Percentiles rank a stretch among this genome's conserved stretches.
Conservation (phyloP, 2,329 filamentous ascomycete species). For the Diaporthe vexans region DNA sequence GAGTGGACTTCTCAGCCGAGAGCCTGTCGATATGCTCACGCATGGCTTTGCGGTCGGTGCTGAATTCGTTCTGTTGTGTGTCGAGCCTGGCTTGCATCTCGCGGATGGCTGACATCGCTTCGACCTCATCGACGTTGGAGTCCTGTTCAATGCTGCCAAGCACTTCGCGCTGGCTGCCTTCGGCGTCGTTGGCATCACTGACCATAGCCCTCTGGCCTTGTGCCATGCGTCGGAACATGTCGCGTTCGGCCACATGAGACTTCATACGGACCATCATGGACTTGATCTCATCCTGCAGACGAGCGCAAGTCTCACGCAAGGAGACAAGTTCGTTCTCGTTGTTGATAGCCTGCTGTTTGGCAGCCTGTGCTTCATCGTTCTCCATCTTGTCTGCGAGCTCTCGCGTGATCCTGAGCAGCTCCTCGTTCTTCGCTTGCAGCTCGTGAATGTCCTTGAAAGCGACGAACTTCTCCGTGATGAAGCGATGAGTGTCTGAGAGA, state of each 20-base stretch:
- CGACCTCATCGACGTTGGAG: constrained; percentile 70
- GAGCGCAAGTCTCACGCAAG: constrained; percentile 50
- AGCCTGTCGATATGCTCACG: constrained; percentile 88
- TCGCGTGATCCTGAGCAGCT: constrained; percentile 85
- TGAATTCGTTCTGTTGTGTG: constrained; percentile 86
- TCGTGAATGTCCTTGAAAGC: constrained; percentile 89
- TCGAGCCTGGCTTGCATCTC: constrained; percentile 94
- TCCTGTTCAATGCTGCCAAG: constrained; percentile 72
- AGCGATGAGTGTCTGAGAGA: constrained; percentile 85
- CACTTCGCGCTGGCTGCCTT: constrained; percentile 73
- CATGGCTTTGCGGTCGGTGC: constrained; percentile 83
- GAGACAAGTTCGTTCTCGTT: constrained; percentile 80
- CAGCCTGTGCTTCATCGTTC: constrained; percentile 84
- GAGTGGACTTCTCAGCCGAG: constrained; percentile 82
- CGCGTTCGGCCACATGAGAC: constrained; percentile 94
- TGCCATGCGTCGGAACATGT: constrained; percentile 97
- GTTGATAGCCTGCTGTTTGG: constrained; percentile 72
- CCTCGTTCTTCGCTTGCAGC: constrained; percentile 88
- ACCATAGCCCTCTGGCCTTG: constrained; percentile 74
- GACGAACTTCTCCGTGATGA: constrained; percentile 91
- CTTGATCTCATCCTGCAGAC: constrained; percentile 84
- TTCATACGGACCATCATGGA: constrained; percentile 87
- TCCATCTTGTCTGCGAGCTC: constrained; percentile 92
- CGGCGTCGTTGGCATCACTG: constrained; percentile 75
- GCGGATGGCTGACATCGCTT: constrained; percentile 83